Conservation (phyloP, 2,329 filamentous ascomycete species). For the Clonostachys chloroleuca region DNA sequence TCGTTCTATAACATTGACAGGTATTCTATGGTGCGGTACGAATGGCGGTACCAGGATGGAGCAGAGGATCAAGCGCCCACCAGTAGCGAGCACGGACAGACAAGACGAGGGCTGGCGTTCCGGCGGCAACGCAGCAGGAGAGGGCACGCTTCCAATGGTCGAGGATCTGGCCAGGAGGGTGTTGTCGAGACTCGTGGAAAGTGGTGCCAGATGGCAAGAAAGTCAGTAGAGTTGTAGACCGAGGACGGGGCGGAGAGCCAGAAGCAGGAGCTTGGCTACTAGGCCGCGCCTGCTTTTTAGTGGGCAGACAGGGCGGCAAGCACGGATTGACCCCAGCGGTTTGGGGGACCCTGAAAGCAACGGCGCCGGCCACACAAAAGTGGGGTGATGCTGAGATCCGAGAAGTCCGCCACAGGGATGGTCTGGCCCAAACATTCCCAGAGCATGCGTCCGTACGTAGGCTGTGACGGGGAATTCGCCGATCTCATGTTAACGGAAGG, state of each 20-base stretch:
- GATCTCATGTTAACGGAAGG: no score
- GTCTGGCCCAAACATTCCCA: no score
- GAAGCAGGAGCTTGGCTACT: background rate
- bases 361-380: background rate
- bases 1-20: no score
- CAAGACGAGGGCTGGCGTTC: background rate
- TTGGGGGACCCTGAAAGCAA: background rate
- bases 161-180: background rate
- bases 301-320: background rate
- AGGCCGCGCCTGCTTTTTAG: background rate
- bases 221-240: slow-evolving; percentile 2
- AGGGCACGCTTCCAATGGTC: background rate
- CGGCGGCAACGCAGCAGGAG: background rate
- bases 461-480: no score
- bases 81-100: no score
- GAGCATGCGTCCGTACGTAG: no score
- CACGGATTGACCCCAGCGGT: background rate
- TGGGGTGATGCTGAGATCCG: no score
- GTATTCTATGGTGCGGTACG: no score
- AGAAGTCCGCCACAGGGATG: no score
- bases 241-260: background rate
- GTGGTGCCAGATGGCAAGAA: slow-evolving; percentile 5
- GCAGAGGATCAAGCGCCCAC: no score
- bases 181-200: background rate
- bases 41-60: no score